Conservation (phyloP, 106 monocot genomes). For the Allium cepa region DNA sequence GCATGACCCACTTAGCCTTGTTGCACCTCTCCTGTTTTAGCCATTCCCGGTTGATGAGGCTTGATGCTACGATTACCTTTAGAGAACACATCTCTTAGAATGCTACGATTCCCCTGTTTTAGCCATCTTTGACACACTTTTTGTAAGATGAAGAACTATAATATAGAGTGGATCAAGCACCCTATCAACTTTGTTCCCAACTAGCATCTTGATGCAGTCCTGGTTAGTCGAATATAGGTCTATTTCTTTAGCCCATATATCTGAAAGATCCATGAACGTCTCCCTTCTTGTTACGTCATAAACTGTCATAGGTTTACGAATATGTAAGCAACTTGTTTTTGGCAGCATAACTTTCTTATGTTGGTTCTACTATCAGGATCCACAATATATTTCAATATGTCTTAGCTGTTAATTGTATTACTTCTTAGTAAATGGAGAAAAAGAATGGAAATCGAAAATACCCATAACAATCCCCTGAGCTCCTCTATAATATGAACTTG, state of each 20-base stretch:
- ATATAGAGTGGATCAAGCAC: constrained; percentile 14
- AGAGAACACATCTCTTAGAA: too few relatives aligned
- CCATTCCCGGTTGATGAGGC: too few relatives aligned
- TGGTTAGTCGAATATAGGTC: constrained; percentile 98
- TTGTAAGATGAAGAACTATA: not conserved
- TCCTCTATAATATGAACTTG: constrained; percentile 66
- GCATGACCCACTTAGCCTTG: too few relatives aligned
- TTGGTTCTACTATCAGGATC: too few relatives aligned
- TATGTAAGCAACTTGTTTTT: not conserved
- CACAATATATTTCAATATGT: too few relatives aligned
- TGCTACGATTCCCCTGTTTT: too few relatives aligned
- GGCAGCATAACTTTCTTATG: too few relatives aligned
- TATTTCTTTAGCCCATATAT: constrained; percentile 96
- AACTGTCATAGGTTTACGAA: constrained; percentile 28
- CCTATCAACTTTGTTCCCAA: constrained; percentile 99
- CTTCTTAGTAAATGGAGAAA: not conserved
- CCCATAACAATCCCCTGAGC: constrained; percentile 75
- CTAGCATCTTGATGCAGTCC: constrained; percentile 99
- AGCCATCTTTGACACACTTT: too few relatives aligned
- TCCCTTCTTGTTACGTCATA: constrained; percentile 97
- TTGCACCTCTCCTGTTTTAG: too few relatives aligned
- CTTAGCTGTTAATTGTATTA: too few relatives aligned
- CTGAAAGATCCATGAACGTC: constrained; percentile 88
- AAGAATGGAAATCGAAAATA: constrained; percentile 2
- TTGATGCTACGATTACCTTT: too few relatives aligned